Evolutionary conservation across 306 rosid species (phyloP).

Genomic region (Trichosanthes cucumerina): DNA sequence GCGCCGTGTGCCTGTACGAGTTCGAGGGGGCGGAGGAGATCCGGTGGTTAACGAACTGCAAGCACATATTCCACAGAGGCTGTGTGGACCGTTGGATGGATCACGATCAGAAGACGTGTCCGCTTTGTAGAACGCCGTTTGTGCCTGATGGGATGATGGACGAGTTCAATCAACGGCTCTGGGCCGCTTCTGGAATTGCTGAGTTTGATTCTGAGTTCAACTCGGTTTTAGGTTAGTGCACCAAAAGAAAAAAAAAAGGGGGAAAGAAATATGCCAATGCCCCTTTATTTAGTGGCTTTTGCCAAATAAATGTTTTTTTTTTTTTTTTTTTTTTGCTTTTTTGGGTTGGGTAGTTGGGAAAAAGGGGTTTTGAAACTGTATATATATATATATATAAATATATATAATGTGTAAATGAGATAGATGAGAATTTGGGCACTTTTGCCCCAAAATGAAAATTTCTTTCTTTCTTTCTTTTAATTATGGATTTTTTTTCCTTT

Average conservation of each 20-base stretch:
- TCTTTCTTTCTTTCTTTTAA: neutral
- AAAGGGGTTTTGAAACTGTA: neutral
- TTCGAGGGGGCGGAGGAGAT: slow-evolving; percentile 58
- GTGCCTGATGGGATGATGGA: slow-evolving; percentile 45
- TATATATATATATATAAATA: neutral
- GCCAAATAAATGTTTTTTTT: neutral
- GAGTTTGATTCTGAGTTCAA: slow-evolving; percentile 32
- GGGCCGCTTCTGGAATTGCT: slow-evolving; percentile 46
- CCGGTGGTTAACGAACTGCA: slow-evolving; percentile 69
- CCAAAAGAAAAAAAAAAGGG: neutral
- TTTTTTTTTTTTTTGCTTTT: neutral
- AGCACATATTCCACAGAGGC: slow-evolving; percentile 69
- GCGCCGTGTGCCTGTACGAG: slow-evolving; percentile 73
- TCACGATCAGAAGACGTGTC: slow-evolving; percentile 84
- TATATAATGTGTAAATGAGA: neutral
- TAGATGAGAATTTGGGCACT: neutral
- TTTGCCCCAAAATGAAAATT: neutral
- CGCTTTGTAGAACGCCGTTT: slow-evolving; percentile 68
- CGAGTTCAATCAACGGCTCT: slow-evolving; percentile 56
- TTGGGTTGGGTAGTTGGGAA: neutral
- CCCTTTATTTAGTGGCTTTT: neutral
- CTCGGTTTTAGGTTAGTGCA: slow-evolving; percentile 14
- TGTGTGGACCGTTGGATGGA: slow-evolving; percentile 97
- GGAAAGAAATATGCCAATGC: neutral
- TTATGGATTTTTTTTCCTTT: neutral